Evolutionary conservation across 305 asterid genomes (phyloP), one percentile per base, ranked within the genome.

Genomic region (Fraxinus dipetala): DNA sequence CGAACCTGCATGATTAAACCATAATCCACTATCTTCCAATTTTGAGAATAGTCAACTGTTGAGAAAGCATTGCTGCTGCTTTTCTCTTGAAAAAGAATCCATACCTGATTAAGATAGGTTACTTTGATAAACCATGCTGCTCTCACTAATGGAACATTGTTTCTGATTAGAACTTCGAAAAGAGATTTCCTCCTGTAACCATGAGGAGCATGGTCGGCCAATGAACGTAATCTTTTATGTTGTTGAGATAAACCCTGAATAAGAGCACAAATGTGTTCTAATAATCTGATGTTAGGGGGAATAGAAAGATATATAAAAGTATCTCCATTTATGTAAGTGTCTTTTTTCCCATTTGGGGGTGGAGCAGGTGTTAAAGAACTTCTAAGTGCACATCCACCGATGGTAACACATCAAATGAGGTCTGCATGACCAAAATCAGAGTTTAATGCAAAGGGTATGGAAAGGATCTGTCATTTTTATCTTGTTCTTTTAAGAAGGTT

Each of bases 51-150:
- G 56, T 67, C 82, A 80, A 80, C 78, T 83, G 78, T 61, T 54
- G 54, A 79, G 28, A 40, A 30, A 61, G 40, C 56, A 82, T 36
- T 40, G 80, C 67, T 38, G 32, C 48, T 54, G 63, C 79, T 48
- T 61, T 74, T 83, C 77, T 40, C 78, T 86, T 32, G 67, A 77
- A 31, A 65, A 67, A 78, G 72, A 78, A 82, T n/a, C 10, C 63
- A 40, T 91, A 96, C 99, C 99, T 95, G 99, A 92, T 96, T 96
- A 73, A 96, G 98, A 87, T 95, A 95, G 36, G 91, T 96, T 70
- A 96, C 96, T 93, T 95, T 96, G 85, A 96, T 90, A 88, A 95
- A 95, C 99, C 99, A 96, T 2, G 99, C 93, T 73, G 99, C 98
- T 89, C 97, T 91, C 85, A 92, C 83, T 85, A 96, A 82, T 1